These are phyloP conservation scores for Pythium vanterpoolii DNA, from an alignment of 352 stramenopile species.

Conservation along the genomic window DNA sequence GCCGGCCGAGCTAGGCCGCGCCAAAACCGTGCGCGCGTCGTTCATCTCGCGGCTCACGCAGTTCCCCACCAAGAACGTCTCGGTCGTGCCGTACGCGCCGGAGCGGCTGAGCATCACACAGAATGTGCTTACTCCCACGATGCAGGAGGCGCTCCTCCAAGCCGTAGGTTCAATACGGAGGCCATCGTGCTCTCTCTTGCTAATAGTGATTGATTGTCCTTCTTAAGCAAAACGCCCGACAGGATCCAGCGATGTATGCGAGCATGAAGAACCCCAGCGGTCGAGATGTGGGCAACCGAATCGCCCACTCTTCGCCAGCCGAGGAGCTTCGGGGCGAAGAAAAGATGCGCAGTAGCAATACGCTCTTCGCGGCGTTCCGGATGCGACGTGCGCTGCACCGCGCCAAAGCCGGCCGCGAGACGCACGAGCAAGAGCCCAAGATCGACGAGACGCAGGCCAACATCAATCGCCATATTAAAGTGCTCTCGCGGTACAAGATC, in stretches of 20 bases:
- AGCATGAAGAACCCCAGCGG: conserved; percentile 13
- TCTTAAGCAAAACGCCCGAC: background rate
- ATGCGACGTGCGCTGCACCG: conserved; percentile 52
- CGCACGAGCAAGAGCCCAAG: conserved; percentile 7
- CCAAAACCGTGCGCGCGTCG: conserved; percentile 29
- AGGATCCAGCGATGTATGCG: background rate
- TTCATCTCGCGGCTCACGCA: conserved; percentile 48
- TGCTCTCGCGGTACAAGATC: conserved; percentile 76
- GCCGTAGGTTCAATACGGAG: conserved; percentile 23
- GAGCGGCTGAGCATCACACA: conserved; percentile 68
- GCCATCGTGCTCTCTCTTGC: background rate
- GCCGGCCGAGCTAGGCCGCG: conserved; percentile 2
- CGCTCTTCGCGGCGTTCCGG: conserved; percentile 55
- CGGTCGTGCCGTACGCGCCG: conserved; percentile 58
- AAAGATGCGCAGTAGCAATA: conserved; percentile 30
- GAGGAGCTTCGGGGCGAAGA: background rate
- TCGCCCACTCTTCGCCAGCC: background rate
- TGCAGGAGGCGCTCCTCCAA: conserved; percentile 39
- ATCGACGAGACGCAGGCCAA: conserved; percentile 51
- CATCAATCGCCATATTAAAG: conserved; percentile 65
- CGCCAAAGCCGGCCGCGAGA: conserved; percentile 18
- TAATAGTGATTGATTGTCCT: background rate
- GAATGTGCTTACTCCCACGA: conserved; percentile 40
- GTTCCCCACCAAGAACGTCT: conserved; percentile 41
- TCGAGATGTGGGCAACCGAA: background rate